Base-by-base conservation (phyloP, 768 basidiomycete species). In the Candolleomyces efflorescens region DNA sequence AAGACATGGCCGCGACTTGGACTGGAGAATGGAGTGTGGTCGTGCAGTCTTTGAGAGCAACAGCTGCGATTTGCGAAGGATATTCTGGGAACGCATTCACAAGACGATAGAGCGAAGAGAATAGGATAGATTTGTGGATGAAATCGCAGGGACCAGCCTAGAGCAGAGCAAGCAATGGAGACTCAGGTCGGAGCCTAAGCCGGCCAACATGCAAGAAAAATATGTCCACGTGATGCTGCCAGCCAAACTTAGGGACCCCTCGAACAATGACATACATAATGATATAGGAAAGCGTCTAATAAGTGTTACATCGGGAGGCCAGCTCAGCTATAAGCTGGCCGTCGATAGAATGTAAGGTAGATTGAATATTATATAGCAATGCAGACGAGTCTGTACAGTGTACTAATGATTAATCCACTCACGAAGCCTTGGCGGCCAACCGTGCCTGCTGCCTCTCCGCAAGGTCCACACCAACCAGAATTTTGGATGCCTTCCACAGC, bases 401-500 rank as follows among this genome's bases (percentile, higher is more conserved):
- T n/a, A n/a, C n/a, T n/a, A n/a, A 23, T 3, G 5, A 53, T 20
- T 39, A n/a, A 13, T 38, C 51, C 17, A 32, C 23, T 62, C 64
- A 58, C 38, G 58, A 57, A 55, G 69, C 64, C 60, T 66, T 64
- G 46, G 56, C 67, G 56, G 71, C 78, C 56, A 80, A 75, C 56
- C 86, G 75, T 18, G 82, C 87, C 56, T 81, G 80, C 39, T 86
- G 85, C 62, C 94, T 77, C 72, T 95, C 93, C 45, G 90, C 91
- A 48, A 97, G 75, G 67, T 97, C 94, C 11, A 97, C 90, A 0
- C 94, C 94, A 13, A 97, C 94, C 15, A 97, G 80, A 55, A 94
- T 92, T 73, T 94, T 94, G 37, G 90, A 89, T 24, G 97, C 96
- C 71, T 99, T 99, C 95, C 95, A 98, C 58, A 98, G 83, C 71